A percentile compares a stretch with the other conserved stretches of the same genome.
These are phyloP conservation scores for Yamadazyma sp. DNA, from an alignment of 1,139 yeast species.

Conservation along the genomic window DNA sequence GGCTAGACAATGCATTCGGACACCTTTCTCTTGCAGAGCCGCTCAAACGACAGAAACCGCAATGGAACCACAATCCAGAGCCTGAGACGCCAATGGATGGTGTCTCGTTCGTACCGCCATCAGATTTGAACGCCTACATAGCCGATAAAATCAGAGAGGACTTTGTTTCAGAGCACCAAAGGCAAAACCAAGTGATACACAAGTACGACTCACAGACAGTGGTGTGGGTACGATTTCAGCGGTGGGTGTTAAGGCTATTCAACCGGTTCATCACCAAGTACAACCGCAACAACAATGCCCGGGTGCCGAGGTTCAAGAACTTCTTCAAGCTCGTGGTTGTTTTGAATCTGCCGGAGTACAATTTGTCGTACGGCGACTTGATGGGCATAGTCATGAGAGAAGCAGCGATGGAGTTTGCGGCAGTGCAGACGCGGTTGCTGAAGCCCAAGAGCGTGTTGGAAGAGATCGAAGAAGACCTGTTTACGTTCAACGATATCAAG, in stretches of 20 bases:
- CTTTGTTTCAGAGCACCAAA: constrained; percentile 20
- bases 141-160: constrained; percentile 27
- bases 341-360: constrained; percentile 11
- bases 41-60: constrained; percentile 11
- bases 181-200: constrained; percentile 15
- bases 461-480: constrained; percentile 16
- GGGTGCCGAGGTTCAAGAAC: constrained; percentile 21
- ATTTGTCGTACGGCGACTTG: constrained; percentile 25
- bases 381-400: constrained; percentile 28
- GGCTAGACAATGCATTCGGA: constrained; percentile 24
- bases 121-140: constrained; percentile 22
- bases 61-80: constrained; percentile 11
- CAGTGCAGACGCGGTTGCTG: constrained; percentile 10
- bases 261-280: constrained; percentile 35
- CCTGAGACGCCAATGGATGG: constrained; percentile 2
- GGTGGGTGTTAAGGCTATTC: constrained; percentile 41
- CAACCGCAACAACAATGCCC: constrained; percentile 21
- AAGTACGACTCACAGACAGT: constrained; percentile 28
- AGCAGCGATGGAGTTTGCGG: constrained; percentile 23
- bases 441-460: constrained; percentile 15
- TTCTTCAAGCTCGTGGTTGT: constrained; percentile 21
- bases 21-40: constrained; percentile 15
- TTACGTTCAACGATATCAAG: constrained; percentile 21
- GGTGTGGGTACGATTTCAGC: constrained; percentile 30
- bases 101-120: not conserved